Base-by-base conservation (phyloP, 2,329 filamentous ascomycete genomes). In the Cadophora luteo-olivacea region DNA sequence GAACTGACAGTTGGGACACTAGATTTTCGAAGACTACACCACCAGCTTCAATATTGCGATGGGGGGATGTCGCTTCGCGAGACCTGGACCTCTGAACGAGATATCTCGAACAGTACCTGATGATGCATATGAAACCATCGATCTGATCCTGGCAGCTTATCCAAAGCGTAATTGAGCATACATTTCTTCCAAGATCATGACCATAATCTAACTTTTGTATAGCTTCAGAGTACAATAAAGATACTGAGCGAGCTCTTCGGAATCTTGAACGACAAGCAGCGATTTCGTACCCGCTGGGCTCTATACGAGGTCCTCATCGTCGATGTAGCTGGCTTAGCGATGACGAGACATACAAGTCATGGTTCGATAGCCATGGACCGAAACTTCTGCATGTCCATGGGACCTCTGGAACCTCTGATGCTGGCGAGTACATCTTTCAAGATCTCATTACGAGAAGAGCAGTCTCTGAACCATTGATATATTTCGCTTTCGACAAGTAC, bases 381-480 rank as follows among this genome's bases (percentile, higher is more conserved):
- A 45, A n/a, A 6, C 48, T 64, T 9, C 62, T 64, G 19, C 51
- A 64, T 16, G 4, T 64, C 22, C 33, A 64, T 16, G 62, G 62
- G 6, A 24, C 22, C 5, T 25, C 48, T 45, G 32, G 12, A 9
- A 22, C 16, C 33, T 24, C 33, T 1, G 33, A 55, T 41, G 62
- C 51, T 7, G 14, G 25, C n/a, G 62, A 64, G 16, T 45, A 64
- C n/a, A 1, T 64, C 9, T 64, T 36, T 32, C 62, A 55, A 24
- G 25, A 57, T 16, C 4, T 64, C n/a, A 22, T 11, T 33, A 52
- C 16, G 22, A 24, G n/a, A 9, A 22, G 6, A 7, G 25, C 14
- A 14, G n/a, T 11, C 19, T 22, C 19, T 0, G 61, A 36, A 11
- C 48, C 49, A 4, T 38, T 64, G 22, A 11, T 48, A 45, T 24